Conservation (phyloP, 192 early-diverging fungal species). For the Lunasporangiospora selenospora region DNA sequence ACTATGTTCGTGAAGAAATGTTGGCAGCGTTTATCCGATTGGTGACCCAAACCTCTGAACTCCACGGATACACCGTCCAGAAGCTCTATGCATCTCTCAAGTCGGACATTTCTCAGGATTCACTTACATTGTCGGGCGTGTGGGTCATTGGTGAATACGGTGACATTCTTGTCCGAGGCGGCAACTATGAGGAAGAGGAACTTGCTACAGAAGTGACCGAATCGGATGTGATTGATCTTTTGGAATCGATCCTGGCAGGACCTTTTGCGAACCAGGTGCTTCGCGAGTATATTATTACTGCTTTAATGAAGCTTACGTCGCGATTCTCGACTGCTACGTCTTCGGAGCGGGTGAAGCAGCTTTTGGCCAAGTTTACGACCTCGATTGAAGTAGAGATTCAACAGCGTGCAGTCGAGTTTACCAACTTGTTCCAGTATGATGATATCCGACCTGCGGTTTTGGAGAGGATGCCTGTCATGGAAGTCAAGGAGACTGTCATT, state of each 20-base stretch:
- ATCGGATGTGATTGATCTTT: slow-evolving; percentile 72
- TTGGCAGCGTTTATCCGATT: slow-evolving; percentile 89
- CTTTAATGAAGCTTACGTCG: slow-evolving; percentile 87
- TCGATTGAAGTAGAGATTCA: slow-evolving; percentile 94
- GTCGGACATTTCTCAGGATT: slow-evolving; percentile 81
- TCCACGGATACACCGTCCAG: slow-evolving; percentile 92
- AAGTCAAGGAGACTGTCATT: slow-evolving; percentile 57
- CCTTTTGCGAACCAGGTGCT: slow-evolving; percentile 80
- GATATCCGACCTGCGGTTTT: slow-evolving; percentile 78
- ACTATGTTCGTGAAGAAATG: slow-evolving; percentile 76
- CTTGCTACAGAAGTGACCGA: slow-evolving; percentile 68
- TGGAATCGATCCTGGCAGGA: slow-evolving; percentile 79
- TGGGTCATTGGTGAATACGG: slow-evolving; percentile 99
- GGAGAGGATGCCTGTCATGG: slow-evolving; percentile 93
- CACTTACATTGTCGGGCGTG: slow-evolving; percentile 84
- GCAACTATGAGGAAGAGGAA: slow-evolving; percentile 75
- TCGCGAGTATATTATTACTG: slow-evolving; percentile 86
- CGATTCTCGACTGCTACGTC: slow-evolving; percentile 69
- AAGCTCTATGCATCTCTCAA: slow-evolving; percentile 88
- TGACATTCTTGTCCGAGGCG: slow-evolving; percentile 81
- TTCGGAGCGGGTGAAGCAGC: slow-evolving; percentile 57
- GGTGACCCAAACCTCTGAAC: slow-evolving; percentile 73
- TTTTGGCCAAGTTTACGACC: slow-evolving; percentile 67
- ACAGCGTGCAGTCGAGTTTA: slow-evolving; percentile 93
- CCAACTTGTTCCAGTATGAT: slow-evolving; percentile 78